Evolutionary conservation across 2,329 filamentous ascomycete genomes (phyloP).

Genomic region (Trichoderma sp.): DNA sequence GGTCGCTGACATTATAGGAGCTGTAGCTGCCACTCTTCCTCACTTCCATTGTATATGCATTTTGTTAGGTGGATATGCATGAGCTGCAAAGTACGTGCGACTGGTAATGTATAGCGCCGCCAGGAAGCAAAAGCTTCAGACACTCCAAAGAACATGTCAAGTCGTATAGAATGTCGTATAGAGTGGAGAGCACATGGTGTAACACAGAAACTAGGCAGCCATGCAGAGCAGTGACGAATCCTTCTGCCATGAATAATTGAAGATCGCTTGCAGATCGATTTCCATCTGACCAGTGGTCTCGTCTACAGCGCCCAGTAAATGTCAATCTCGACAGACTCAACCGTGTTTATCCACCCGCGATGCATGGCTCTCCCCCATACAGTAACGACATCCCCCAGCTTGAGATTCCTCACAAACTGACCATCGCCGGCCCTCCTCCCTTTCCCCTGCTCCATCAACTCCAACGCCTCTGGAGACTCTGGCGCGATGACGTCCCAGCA

Average conservation of each 20-base stretch:
- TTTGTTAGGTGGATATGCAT: too few relatives aligned
- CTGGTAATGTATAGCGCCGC: too few relatives aligned
- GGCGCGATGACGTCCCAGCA: slow-evolving; percentile 53
- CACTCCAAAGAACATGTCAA: not conserved
- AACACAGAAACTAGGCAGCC: not conserved
- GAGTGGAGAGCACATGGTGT: not conserved
- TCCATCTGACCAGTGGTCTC: too few relatives aligned
- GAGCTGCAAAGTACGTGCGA: too few relatives aligned
- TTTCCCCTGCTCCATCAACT: slow-evolving; percentile 49
- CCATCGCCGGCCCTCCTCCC: slow-evolving; percentile 57
- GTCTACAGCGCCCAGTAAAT: slow-evolving; percentile 60
- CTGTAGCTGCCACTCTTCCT: not conserved
- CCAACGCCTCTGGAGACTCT: slow-evolving; percentile 46
- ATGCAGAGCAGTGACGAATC: not conserved
- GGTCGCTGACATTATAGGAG: not conserved
- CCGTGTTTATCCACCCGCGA: slow-evolving; percentile 55
- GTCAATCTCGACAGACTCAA: slow-evolving; percentile 56
- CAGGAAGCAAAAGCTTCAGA: not conserved
- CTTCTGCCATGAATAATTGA: too few relatives aligned
- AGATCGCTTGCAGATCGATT: too few relatives aligned
- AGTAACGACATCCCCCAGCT: slow-evolving; percentile 63
- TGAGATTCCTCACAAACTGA: slow-evolving; percentile 58
- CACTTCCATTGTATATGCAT: not conserved
- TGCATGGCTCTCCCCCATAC: slow-evolving; percentile 65
- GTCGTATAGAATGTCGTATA: not conserved